Conservation (phyloP, 345 rosid genomes). For the Lepidium sativum region DNA sequence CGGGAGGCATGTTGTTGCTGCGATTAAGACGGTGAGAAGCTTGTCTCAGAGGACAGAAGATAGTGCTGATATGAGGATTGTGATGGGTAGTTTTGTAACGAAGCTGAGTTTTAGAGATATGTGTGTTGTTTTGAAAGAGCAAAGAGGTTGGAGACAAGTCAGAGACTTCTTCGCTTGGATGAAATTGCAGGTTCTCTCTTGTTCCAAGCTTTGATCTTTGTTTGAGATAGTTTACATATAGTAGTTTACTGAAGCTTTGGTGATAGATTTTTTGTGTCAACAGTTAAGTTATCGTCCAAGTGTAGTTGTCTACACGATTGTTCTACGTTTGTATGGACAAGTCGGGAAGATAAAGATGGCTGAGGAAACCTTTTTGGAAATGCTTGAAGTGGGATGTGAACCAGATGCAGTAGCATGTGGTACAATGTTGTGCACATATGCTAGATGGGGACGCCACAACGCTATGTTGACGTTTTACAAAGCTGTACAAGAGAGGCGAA, state of each 20-base stretch:
- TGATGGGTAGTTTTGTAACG: constrained; percentile 73
- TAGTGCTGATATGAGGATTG: constrained; percentile 45
- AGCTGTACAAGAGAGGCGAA: constrained; percentile 60
- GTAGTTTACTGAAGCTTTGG: constrained; percentile 12
- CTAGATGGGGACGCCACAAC: constrained; percentile 86
- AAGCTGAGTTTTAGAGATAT: constrained; percentile 76
- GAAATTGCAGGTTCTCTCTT: constrained; percentile 63
- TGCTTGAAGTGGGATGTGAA: constrained; percentile 86
- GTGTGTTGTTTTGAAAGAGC: constrained; percentile 89
- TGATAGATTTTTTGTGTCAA: constrained; percentile 39
- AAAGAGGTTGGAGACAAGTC: constrained; percentile 76
- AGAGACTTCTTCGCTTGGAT: constrained; percentile 83
- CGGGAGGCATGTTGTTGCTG: constrained; percentile 82
- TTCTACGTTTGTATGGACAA: constrained; percentile 74
- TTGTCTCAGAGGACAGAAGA: constrained; percentile 38
- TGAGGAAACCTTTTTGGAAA: constrained; percentile 82
- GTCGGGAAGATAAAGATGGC: constrained; percentile 80
- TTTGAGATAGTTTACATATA: neutral
- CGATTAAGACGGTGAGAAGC: constrained; percentile 61
- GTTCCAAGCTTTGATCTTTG: neutral
- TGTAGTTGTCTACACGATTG: constrained; percentile 66
- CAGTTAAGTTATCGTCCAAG: constrained; percentile 81
- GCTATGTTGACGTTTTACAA: constrained; percentile 72
- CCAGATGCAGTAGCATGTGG: constrained; percentile 95
- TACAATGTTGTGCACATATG: constrained; percentile 85